Percentiles rank a stretch among this genome's conserved stretches.
These are phyloP conservation scores for Immersiporthe knoxdaviesiana DNA, from an alignment of 2,329 filamentous ascomycete species.

Conservation along the genomic window DNA sequence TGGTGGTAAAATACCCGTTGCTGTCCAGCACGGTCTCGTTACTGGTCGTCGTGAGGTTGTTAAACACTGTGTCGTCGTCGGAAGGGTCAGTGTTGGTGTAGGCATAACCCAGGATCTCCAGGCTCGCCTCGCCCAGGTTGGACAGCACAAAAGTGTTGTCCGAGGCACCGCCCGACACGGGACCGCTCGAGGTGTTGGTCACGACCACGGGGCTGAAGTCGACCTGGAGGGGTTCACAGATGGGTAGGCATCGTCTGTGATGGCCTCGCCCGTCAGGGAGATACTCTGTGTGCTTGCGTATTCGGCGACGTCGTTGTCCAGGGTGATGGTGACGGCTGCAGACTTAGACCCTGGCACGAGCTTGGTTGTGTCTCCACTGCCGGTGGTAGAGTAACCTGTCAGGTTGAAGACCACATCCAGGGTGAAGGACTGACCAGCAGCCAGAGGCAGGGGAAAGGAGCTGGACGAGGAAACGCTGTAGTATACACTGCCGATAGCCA, in stretches of 20 bases:
- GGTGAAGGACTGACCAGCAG: constrained; percentile 3
- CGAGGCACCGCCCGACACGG: constrained; percentile 9
- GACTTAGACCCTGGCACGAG: constrained; percentile 11
- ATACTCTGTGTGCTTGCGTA: constrained; percentile 44
- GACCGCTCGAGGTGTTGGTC: constrained; percentile 8
- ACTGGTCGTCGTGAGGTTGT: neutral
- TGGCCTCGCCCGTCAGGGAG: constrained; percentile 42
- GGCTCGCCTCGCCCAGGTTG: constrained; percentile 7
- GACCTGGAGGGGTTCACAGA: constrained; percentile 42
- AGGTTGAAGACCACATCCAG: constrained; percentile 11
- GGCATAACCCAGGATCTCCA: constrained; percentile 9
- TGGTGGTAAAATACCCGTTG: constrained; percentile 35
- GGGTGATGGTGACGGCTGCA: constrained; percentile 8
- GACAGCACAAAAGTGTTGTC: constrained; percentile 8
- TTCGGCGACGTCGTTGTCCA: constrained; percentile 32
- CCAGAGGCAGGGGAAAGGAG: neutral
- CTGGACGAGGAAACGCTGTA: neutral
- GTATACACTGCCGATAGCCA: constrained; percentile 8
- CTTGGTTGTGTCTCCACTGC: neutral
- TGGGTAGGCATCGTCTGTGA: constrained; percentile 42
- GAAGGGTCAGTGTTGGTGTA: constrained; percentile 13
- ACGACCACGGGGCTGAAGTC: constrained; percentile 45
- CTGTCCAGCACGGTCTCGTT: constrained; percentile 10
- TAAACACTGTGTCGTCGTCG: constrained; percentile 5
- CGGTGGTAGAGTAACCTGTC: neutral